Base-by-base conservation (phyloP, 1,284 basidiomycete species). In the Trichosporon sp. region DNA sequence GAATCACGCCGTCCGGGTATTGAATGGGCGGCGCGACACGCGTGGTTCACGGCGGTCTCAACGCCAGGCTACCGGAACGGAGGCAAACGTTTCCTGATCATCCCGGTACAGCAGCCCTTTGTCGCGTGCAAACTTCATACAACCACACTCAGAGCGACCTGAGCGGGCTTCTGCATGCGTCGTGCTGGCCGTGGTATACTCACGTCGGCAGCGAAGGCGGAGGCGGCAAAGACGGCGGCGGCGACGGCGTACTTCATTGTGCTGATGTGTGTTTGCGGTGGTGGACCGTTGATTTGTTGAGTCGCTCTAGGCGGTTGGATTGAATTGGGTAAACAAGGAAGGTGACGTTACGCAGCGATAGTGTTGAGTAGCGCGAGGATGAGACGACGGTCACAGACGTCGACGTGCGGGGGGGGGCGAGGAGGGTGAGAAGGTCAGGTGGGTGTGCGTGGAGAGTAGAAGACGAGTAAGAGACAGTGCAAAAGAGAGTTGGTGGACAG, bases 171-270 rank as follows among this genome's bases (percentile, higher is more conserved):
- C 56, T 35, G 4, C 19, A 31, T 61, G 59, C 59, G 31, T 35
- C 59, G 32, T 35, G 59, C 31, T 35, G 59, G 59, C 59, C 59
- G 4, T 37, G 59, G 12, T 35, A 3, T 4, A 73, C 72, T 73
- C 63, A 73, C 72, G 21, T 40, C 32, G 68, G 69, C 72, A 14
- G 59, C 72, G 40, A 61, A 54, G 40, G 71, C 73, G n/a, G 43
- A 38, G 31, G 69, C 12, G 43, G 71, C 73, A 26, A 72, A 65
- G 43, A 70, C 35, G 40, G 68, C 65, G 38, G 73, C 66, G 61
- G 73, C 68, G 43, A 68, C 35, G 8, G 73, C 26, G 69, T 66
- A 72, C 73, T 74, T 74, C 73, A 74, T 74, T 16, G 69, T 71
- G 16, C 37, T 38, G 16, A n/a, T 11, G n/a, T 19, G 64, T 37